phyloP scores from a whole-genome alignment of 345 rosid genomes.

The Eucalyptus sp. region DNA sequence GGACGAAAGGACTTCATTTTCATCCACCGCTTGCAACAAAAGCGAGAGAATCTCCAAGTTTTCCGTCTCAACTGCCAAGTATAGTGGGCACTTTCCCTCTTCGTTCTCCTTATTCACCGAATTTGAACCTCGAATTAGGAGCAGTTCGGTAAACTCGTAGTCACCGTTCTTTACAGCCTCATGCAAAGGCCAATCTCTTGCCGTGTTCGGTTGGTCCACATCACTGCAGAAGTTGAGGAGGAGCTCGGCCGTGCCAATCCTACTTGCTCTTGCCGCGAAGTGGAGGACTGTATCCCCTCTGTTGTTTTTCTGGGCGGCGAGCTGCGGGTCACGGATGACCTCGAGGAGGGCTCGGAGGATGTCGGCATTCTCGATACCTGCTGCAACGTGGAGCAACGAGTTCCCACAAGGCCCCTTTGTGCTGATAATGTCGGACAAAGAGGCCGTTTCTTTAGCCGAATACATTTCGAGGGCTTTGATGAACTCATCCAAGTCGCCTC shows the following conservation, averaged over 20 bases:
- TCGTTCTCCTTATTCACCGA: background rate
- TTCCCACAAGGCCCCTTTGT: background rate
- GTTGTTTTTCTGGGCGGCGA: background rate
- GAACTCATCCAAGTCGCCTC: background rate
- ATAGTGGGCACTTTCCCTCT: background rate
- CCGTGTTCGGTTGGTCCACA: no score
- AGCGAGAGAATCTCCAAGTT: background rate
- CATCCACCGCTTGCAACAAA: background rate
- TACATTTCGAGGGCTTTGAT: background rate
- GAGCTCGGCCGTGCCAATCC: background rate
- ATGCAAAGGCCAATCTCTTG: background rate
- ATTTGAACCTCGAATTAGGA: background rate
- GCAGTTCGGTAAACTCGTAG: background rate
- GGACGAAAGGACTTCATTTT: background rate
- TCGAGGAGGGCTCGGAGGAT: background rate
- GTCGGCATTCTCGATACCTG: background rate
- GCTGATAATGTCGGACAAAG: background rate
- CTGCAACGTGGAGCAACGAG: background rate
- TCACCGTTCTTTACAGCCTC: background rate
- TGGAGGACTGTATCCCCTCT: background rate
- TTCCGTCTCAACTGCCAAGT: background rate
- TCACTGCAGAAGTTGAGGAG: rapidly evolving
- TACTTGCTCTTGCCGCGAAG: background rate
- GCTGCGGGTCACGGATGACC: background rate
- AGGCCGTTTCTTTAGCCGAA: background rate